phyloP scores from a whole-genome alignment of 352 stramenopile genomes.

The Globisporangium mamillatum region DNA sequence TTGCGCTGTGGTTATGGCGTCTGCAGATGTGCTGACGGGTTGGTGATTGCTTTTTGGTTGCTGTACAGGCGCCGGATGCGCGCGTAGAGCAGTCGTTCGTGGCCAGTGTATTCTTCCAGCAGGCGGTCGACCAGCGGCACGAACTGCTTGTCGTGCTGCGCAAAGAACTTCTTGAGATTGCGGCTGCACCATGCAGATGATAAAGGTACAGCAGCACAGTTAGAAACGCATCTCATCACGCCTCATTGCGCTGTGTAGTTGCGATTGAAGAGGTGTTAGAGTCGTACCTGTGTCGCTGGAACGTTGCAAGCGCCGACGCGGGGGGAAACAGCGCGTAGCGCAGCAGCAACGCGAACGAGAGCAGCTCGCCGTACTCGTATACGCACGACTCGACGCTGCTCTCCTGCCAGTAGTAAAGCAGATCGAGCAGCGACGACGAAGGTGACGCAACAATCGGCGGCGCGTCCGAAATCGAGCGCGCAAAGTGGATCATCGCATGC shows the following conservation, averaged over 20 bases:
- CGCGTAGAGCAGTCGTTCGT: constrained; percentile 52
- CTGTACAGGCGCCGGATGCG: constrained; percentile 45
- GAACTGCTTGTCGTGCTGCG: constrained; percentile 43
- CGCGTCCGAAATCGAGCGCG: constrained; percentile 1
- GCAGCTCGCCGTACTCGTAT: constrained; percentile 29
- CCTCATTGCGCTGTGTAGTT: background rate
- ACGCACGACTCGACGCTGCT: constrained; percentile 7
- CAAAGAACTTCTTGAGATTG: constrained; percentile 45
- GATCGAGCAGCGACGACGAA: background rate
- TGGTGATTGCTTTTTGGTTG: background rate
- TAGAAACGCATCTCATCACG: background rate
- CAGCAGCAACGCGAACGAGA: constrained; percentile 33
- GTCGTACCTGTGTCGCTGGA: constrained; percentile 32
- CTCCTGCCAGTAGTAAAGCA: constrained; percentile 12
- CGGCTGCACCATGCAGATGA: constrained; percentile 3
- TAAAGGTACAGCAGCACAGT: background rate
- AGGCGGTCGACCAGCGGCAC: constrained; percentile 34
- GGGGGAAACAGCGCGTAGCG: constrained; percentile 38
- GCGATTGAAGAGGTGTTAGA: background rate
- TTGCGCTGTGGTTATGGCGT: background rate
- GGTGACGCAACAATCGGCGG: constrained; percentile 11
- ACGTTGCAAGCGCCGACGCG: constrained; percentile 30
- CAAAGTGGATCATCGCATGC: constrained; percentile 23
- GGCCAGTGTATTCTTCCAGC: constrained; percentile 49
- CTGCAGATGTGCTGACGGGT: background rate